Conservation (phyloP, 2,329 filamentous ascomycete species). For the Dothiorella sarmentorum region DNA sequence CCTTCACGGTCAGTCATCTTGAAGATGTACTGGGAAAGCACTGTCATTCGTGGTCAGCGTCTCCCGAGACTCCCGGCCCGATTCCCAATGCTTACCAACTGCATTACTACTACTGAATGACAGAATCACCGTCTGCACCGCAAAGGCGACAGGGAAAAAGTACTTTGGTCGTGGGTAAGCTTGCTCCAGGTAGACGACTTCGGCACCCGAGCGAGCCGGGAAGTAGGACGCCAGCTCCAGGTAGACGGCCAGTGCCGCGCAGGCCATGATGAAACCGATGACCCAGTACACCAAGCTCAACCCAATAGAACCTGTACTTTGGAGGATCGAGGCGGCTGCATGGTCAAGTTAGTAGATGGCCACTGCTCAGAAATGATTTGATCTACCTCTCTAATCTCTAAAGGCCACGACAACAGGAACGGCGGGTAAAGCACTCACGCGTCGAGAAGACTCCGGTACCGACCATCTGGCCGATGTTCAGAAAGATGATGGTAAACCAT, state of each 20-base stretch:
- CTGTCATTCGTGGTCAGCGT: slow-evolving; percentile 20
- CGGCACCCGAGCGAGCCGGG: slow-evolving; percentile 61
- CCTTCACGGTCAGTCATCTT: slow-evolving; percentile 51
- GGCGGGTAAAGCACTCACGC: slow-evolving; percentile 51
- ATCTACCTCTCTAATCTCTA: too few species aligned
- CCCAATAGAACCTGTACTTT: slow-evolving; percentile 59
- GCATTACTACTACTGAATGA: slow-evolving; percentile 66
- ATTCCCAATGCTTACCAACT: slow-evolving; percentile 41
- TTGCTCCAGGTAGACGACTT: slow-evolving; percentile 68
- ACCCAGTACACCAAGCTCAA: slow-evolving; percentile 62
- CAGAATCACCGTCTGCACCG: slow-evolving; percentile 54
- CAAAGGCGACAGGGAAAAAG: slow-evolving; percentile 52
- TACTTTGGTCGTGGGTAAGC: slow-evolving; percentile 62
- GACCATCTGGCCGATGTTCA: slow-evolving; percentile 62
- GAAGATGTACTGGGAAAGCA: slow-evolving; percentile 57
- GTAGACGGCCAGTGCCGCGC: slow-evolving; percentile 56
- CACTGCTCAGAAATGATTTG: background rate
- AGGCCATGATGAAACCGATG: slow-evolving; percentile 58
- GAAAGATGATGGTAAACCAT: slow-evolving; percentile 54
- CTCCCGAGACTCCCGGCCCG: background rate
- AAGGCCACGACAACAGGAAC: background rate
- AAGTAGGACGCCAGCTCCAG: slow-evolving; percentile 64
- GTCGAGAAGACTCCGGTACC: slow-evolving; percentile 64
- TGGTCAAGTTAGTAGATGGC: background rate
- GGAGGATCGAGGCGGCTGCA: slow-evolving; percentile 45